These are phyloP conservation scores for Paramecium octaurelia DNA, from an alignment of 73 alveolate species.

Conservation along the genomic window DNA sequence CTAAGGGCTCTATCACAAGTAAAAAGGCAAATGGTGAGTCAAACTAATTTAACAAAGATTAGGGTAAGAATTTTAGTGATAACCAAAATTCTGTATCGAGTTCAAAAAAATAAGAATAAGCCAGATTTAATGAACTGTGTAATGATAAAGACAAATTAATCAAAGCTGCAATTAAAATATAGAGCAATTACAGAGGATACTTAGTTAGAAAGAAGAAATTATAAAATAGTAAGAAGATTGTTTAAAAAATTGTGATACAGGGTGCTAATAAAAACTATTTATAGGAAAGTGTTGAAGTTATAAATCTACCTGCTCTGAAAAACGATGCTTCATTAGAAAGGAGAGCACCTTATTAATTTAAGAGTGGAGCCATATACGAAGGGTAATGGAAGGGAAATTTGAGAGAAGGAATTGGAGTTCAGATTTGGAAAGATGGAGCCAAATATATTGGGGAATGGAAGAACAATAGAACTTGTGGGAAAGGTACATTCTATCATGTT, in stretches of 20 bases:
- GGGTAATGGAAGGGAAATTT: conserved; percentile 68
- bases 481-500: conserved; percentile 60
- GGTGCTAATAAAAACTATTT: conserved; percentile 29
- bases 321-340: conserved; percentile 61
- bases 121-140: neutral
- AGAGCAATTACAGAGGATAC: neutral
- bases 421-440: conserved; percentile 66
- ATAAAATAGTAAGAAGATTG: neutral
- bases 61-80: neutral
- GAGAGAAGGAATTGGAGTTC: conserved; percentile 62
- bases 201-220: neutral
- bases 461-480: conserved; percentile 64
- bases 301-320: conserved; percentile 33
- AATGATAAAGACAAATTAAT: neutral
- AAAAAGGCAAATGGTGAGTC: neutral
- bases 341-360: conserved; percentile 65
- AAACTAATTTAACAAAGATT: neutral
- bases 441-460: conserved; percentile 68
- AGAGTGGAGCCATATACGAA: conserved; percentile 77
- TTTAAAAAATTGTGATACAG: conserved; percentile 62
- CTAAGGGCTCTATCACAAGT: neutral
- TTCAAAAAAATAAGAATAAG: neutral
- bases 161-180: neutral
- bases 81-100: neutral
- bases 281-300: conserved; percentile 22